These are phyloP conservation scores for Galeopsis tetrahit DNA, from an alignment of 257 asterid species.

Conservation along the genomic window DNA sequence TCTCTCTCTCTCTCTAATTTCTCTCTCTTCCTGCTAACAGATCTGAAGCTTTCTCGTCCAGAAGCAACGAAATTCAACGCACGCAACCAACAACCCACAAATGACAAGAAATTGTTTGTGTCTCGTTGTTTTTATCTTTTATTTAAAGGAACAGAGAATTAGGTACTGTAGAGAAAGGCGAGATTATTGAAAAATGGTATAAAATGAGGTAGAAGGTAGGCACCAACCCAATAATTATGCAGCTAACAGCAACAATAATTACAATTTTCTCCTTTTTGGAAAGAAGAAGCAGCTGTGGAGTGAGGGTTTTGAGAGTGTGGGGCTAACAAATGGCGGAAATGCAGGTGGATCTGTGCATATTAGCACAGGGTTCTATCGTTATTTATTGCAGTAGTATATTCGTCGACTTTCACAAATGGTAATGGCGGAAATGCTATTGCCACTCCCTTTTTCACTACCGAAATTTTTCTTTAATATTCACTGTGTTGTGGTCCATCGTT, in stretches of 20 bases:
- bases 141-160: conserved; percentile 29
- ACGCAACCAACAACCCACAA: conserved; percentile 45
- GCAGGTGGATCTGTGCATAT: conserved; percentile 45
- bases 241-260: conserved; percentile 28
- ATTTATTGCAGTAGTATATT: conserved; percentile 19
- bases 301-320: conserved; percentile 32
- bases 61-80: conserved; percentile 41
- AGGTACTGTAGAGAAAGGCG: conserved; percentile 39
- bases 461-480: neutral
- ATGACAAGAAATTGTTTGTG: conserved; percentile 35
- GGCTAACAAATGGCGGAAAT: conserved; percentile 39
- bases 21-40: conserved; percentile 40
- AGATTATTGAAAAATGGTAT: conserved; percentile 20
- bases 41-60: conserved; percentile 47
- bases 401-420: neutral
- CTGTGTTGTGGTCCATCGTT: too few species aligned
- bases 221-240: conserved; percentile 46
- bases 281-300: conserved; percentile 22
- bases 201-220: conserved; percentile 26
- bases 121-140: conserved; percentile 32
- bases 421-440: conserved; percentile 24
- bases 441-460: conserved; percentile 23
- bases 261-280: neutral
- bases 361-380: conserved; percentile 34
- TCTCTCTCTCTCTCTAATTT: conserved; percentile 2